Conservation (phyloP, 768 basidiomycete genomes). For the Tubosaeta sp. region DNA sequence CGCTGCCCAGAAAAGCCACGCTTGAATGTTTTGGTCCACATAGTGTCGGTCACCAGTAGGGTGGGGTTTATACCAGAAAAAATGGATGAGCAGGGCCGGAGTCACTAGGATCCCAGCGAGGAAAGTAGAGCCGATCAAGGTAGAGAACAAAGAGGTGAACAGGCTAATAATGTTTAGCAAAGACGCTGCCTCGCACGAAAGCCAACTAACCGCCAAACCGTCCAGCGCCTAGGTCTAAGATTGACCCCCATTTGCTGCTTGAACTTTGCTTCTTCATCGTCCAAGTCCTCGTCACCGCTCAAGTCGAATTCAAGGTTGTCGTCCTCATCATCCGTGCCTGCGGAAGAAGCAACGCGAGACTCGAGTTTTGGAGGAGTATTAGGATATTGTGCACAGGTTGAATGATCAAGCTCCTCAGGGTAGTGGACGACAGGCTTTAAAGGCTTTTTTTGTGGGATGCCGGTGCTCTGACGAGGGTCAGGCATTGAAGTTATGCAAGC, state of each 20-base stretch:
- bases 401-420: slow-evolving; percentile 36
- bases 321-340: slow-evolving; percentile 56
- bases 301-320: slow-evolving; percentile 65
- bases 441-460: slow-evolving; percentile 7
- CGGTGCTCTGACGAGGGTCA: slow-evolving; percentile 10
- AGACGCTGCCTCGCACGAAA: not conserved
- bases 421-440: slow-evolving; percentile 51
- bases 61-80: slow-evolving; percentile 65
- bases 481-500: slow-evolving; percentile 4
- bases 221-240: slow-evolving; percentile 43
- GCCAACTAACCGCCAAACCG: slow-evolving; percentile 47
- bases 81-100: slow-evolving; percentile 60
- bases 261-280: slow-evolving; percentile 65
- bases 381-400: slow-evolving; percentile 18
- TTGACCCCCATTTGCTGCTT: slow-evolving; percentile 53
- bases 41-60: slow-evolving; percentile 52
- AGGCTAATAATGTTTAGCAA: slow-evolving; percentile 37
- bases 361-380: slow-evolving; percentile 32
- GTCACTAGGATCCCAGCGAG: slow-evolving; percentile 58
- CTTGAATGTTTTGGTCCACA: slow-evolving; percentile 62
- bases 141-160: slow-evolving; percentile 60
- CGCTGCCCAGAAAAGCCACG: slow-evolving; percentile 82
- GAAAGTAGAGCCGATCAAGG: slow-evolving; percentile 67
- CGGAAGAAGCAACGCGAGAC: slow-evolving; percentile 41
- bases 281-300: slow-evolving; percentile 75